Evolutionary conservation across 495 filamentous ascomycete genomes (phyloP).

Genomic region (Tuber aestivum): DNA sequence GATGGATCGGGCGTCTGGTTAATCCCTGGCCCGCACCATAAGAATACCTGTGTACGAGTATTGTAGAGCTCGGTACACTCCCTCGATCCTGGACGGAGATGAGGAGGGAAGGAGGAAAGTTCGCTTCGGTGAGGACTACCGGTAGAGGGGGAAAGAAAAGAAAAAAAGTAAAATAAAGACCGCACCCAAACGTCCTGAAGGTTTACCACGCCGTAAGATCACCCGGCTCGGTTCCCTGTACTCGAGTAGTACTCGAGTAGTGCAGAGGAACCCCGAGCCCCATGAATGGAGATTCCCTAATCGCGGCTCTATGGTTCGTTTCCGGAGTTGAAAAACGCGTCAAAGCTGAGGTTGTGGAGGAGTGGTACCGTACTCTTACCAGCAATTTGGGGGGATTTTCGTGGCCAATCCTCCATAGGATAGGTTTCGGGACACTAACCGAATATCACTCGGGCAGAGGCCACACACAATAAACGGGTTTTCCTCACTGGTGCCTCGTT

Average conservation of each 20-base stretch:
- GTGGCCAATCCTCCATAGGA: background rate
- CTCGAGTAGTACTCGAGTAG: too few relatives aligned
- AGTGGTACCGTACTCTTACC: background rate
- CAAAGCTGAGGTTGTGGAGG: slow-evolving; percentile 3
- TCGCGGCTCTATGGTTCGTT: background rate
- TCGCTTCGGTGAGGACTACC: slow-evolving; percentile 26
- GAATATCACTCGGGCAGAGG: slow-evolving; percentile 1
- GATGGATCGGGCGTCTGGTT: slow-evolving; percentile 27
- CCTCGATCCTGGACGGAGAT: slow-evolving; percentile 23
- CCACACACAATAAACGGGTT: background rate
- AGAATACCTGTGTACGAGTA: too few relatives aligned
- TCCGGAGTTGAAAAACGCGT: slow-evolving; percentile 2
- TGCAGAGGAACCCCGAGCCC: background rate
- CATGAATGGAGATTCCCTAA: background rate
- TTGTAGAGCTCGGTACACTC: slow-evolving; percentile 15
- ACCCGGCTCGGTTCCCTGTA: background rate
- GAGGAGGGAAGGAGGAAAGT: slow-evolving; percentile 19
- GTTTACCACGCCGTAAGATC: background rate
- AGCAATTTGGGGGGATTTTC: background rate
- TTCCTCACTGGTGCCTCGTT: background rate
- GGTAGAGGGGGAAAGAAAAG: background rate
- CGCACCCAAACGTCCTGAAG: background rate
- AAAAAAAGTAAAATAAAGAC: background rate
- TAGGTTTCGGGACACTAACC: background rate
- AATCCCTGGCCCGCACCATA: slow-evolving; percentile 22